These are phyloP conservation scores for Dalbergia cochinchinensis DNA, from an alignment of 306 rosid species.

Conservation along the genomic window DNA sequence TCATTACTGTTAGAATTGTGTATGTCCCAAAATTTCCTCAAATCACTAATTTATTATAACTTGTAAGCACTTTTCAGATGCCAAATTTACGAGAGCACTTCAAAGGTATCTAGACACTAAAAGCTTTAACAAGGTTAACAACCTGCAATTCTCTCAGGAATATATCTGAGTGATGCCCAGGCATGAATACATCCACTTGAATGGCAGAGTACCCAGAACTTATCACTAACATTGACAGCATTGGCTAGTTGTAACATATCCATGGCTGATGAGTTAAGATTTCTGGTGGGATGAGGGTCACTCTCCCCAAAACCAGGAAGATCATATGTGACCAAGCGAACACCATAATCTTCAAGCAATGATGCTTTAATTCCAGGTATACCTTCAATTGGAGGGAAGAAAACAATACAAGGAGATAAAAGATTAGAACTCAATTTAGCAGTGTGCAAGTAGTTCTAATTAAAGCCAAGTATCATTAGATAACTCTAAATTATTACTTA, in stretches of 20 bases:
- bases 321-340: constrained; percentile 85
- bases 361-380: constrained; percentile 79
- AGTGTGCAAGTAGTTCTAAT: constrained; percentile 6
- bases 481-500: neutral
- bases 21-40: constrained; percentile 25
- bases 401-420: constrained; percentile 10
- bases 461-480: neutral
- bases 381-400: constrained; percentile 52
- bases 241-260: constrained; percentile 78
- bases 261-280: constrained; percentile 82
- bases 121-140: constrained; percentile 13
- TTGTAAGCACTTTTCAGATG: constrained; percentile 16
- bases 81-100: neutral
- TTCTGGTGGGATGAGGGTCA: constrained; percentile 85
- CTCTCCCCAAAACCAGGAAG: constrained; percentile 99
- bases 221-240: constrained; percentile 73
- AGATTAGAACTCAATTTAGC: constrained; percentile 9
- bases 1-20: too few species aligned
- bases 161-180: constrained; percentile 89
- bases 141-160: constrained; percentile 95
- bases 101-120: neutral
- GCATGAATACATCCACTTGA: constrained; percentile 89
- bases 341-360: constrained; percentile 85
- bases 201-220: constrained; percentile 92
- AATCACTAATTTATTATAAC: constrained; percentile 15